A percentile compares a stretch with the other conserved stretches of the same genome.
Evolutionary conservation across 768 basidiomycete species (phyloP).

Genomic region (Roridomyces roridus): DNA sequence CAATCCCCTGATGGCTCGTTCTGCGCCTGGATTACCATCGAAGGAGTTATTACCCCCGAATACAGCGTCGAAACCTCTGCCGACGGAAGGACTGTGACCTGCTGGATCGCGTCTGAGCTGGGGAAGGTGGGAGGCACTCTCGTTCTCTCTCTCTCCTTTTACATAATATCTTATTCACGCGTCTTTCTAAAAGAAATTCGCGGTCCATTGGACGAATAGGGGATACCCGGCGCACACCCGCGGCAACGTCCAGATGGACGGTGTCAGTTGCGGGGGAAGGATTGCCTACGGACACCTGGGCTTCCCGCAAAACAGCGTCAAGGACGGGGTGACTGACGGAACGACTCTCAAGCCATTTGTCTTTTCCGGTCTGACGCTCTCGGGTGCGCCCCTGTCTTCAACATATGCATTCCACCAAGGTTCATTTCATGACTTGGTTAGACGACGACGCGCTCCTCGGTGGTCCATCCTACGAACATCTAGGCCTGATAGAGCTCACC

Average conservation of each 20-base stretch:
- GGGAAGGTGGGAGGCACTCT: no score
- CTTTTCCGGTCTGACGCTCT: slow-evolving; percentile 8
- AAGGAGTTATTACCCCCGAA: not conserved
- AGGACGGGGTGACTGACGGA: not conserved
- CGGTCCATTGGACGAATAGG: slow-evolving; percentile 7
- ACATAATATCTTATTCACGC: not conserved
- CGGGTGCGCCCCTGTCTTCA: slow-evolving; percentile 1
- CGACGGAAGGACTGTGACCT: slow-evolving; percentile 6
- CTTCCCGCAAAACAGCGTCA: not conserved
- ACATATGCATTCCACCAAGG: not conserved
- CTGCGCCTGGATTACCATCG: slow-evolving; percentile 17
- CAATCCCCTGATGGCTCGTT: no score
- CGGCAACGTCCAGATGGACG: slow-evolving; percentile 9
- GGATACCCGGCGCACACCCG: not conserved
- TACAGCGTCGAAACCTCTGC: slow-evolving; percentile 3
- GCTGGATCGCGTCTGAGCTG: slow-evolving; percentile 13
- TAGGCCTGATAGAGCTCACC: slow-evolving; percentile 11
- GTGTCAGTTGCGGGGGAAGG: not conserved
- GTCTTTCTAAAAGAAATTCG: slow-evolving; percentile 18
- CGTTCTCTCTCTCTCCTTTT: not conserved
- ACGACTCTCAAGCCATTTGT: slow-evolving; percentile 1
- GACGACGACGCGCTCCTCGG: slow-evolving; percentile 14
- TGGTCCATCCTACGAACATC: not conserved
- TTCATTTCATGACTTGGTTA: not conserved
- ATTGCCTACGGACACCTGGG: not conserved